Conservation (phyloP, 306 rosid species). For the Medicago ruthenica region DNA sequence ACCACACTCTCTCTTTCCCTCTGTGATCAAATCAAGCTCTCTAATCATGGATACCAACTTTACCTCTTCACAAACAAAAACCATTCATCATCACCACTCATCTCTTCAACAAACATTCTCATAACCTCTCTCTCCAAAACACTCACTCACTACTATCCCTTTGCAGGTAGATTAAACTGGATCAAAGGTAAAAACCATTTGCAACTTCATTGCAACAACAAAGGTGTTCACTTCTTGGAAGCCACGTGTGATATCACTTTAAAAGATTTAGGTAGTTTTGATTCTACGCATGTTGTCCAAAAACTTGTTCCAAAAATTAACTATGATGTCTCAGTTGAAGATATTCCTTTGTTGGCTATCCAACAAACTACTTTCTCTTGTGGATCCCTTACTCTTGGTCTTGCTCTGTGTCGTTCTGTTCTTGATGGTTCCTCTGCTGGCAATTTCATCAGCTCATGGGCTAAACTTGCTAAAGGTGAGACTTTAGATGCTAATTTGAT, state of each 20-base stretch:
- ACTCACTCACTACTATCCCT: conserved; percentile 36
- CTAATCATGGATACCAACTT: conserved; percentile 36
- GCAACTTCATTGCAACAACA: conserved; percentile 39
- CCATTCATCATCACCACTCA: neutral
- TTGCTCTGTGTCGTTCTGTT: conserved; percentile 9
- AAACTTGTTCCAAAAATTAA: conserved; percentile 4
- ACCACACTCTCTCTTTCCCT: conserved; percentile 30
- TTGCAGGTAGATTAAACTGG: conserved; percentile 35
- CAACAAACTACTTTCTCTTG: conserved; percentile 26
- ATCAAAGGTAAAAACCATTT: conserved; percentile 15
- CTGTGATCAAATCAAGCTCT: conserved; percentile 50
- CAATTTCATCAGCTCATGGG: conserved; percentile 43
- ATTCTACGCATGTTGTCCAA: neutral
- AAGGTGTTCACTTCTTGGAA: conserved; percentile 36
- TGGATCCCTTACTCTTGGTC: conserved; percentile 21
- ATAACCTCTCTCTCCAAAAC: conserved; percentile 38
- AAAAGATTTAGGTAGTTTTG: neutral
- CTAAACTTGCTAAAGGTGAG: conserved; percentile 35
- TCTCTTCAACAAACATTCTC: neutral
- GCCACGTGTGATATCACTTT: conserved; percentile 13
- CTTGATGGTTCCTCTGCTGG: conserved; percentile 34
- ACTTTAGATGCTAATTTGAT: neutral
- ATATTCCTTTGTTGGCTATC: conserved; percentile 35
- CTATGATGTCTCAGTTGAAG: conserved; percentile 30
- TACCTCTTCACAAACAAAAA: conserved; percentile 26